Percentiles rank a stretch among this genome's conserved stretches.
These are phyloP conservation scores for Aquilaria yunnanensis DNA, from an alignment of 345 rosid species.

Conservation along the genomic window DNA sequence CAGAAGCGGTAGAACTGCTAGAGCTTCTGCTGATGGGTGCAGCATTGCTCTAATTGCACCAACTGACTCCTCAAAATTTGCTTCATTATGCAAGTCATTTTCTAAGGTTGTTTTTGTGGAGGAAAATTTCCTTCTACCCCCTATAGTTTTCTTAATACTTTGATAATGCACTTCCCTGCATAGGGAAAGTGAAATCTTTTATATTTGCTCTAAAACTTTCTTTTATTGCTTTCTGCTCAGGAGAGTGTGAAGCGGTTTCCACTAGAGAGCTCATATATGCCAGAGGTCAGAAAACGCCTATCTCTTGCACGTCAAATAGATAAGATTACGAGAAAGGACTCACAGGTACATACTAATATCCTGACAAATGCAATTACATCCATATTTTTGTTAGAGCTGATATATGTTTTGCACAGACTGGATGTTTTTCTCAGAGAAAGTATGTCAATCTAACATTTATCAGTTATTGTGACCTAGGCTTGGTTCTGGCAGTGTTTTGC, in stretches of 20 bases:
- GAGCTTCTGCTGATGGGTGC: constrained; percentile 94
- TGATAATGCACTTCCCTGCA: no score
- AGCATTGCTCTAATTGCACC: constrained; percentile 83
- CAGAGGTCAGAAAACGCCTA: constrained; percentile 72
- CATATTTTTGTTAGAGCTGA: no score
- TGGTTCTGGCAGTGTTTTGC: no score
- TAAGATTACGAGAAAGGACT: constrained; percentile 64
- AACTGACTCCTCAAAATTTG: constrained; percentile 73
- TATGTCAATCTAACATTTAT: no score
- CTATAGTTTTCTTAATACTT: background rate
- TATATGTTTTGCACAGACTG: no score
- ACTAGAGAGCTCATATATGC: constrained; percentile 76
- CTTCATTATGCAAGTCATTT: constrained; percentile 83
- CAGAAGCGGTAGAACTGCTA: constrained; percentile 97
- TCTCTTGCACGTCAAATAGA: constrained; percentile 94
- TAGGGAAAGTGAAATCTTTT: background rate
- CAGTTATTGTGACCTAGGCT: no score
- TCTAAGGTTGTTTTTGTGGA: constrained; percentile 48
- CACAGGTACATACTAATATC: constrained; percentile 46
- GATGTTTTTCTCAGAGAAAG: no score
- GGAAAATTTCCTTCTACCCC: constrained; percentile 8
- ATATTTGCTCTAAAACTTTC: constrained; percentile 13
- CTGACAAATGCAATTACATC: no score
- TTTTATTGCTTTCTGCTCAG: constrained; percentile 35
- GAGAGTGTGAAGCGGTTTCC: constrained; percentile 82